Evolutionary conservation across 2,329 filamentous ascomycete species (phyloP), one percentile per base, ranked within the genome.

Genomic region (Penicillium sclerotiorum): DNA sequence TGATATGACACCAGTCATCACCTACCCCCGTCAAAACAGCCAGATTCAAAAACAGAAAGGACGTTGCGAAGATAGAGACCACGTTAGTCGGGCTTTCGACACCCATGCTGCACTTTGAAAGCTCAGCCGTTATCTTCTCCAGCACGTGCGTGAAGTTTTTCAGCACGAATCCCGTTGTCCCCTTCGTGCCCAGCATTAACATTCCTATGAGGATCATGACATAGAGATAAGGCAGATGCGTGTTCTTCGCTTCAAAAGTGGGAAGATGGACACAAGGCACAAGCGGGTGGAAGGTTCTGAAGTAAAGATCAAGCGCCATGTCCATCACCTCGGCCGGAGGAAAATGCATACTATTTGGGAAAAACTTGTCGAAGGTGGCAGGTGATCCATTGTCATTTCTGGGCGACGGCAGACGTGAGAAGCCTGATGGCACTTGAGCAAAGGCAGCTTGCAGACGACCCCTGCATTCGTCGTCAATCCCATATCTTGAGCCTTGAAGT

Each of bases 151-250:
- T 63, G 52, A 79, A 79, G 45, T 75, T 77, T 30, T 68, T 69
- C 6, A 70, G 71, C 8, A 80, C 76, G 59, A 80, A 81, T 23
- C 69, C 73, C 0, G 75, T 73, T 9, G 78, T 77, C 9, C 78
- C 78, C 37, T 76, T 77, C 1, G 78, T 80, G 8, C 77, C 77
- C 32, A 81, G 59, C 43, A 80, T 73, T 42, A 77, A 76, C 58
- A 81, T 70, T 4, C 79, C 79, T 27, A 81, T 77, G 12, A 80
- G 69, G 56, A 77, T 80, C 76, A 81, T 81, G 18, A 73, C 73
- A 40, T 80, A 75, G 1, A 81, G 62, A 15, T 81, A 61, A 8
- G 77, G 71, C 18, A 70, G 66, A 17, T 73, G 72, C 4, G 77
- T 74, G 36, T 74, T 74, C 43, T 75, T 77, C 1, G 77, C 77